Percentiles rank a stretch among this genome's conserved stretches.
Conservation (phyloP, 2,329 filamentous ascomycete genomes). For the Epichloe sibirici region DNA sequence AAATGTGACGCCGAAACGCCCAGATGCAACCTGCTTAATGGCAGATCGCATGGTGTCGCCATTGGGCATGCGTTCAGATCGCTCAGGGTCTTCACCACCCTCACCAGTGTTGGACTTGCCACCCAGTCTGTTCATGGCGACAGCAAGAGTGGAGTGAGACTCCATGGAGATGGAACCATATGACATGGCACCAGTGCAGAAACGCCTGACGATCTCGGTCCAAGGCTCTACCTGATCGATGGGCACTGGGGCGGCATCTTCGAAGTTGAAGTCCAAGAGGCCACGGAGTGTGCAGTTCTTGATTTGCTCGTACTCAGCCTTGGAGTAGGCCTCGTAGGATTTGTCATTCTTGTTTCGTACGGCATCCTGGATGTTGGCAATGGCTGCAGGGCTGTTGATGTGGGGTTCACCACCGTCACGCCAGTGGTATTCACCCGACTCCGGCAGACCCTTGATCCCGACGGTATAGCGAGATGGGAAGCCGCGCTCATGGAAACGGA, state of each 20-base stretch:
- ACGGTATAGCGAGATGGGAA: conserved; percentile 72
- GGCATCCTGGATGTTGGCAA: conserved; percentile 94
- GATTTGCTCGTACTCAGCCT: conserved; percentile 88
- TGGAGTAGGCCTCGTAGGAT: conserved; percentile 93
- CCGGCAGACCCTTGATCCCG: conserved; percentile 66
- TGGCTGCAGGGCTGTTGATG: conserved; percentile 86
- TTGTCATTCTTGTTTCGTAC: conserved; percentile 97
- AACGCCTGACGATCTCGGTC: conserved; percentile 94
- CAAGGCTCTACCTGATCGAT: conserved; percentile 97
- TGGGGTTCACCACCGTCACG: conserved; percentile 91
- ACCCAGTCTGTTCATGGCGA: conserved; percentile 93
- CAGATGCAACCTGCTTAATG: conserved; percentile 95
- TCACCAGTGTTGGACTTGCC: conserved; percentile 97
- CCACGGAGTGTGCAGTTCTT: conserved; percentile 92
- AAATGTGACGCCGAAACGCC: conserved; percentile 90
- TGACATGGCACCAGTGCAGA: conserved; percentile 96
- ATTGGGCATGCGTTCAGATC: conserved; percentile 74
- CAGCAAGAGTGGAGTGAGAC: conserved; percentile 86
- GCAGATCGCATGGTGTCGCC: conserved; percentile 95
- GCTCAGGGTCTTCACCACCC: conserved; percentile 89
- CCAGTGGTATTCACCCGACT: conserved; percentile 98
- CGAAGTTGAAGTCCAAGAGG: conserved; percentile 91
- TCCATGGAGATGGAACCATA: conserved; percentile 99
- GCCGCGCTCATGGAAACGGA: conserved; percentile 88
- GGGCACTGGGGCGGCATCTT: conserved; percentile 70